phyloP scores from a whole-genome alignment of 352 stramenopile genomes.

The Plasmopara halstedii region DNA sequence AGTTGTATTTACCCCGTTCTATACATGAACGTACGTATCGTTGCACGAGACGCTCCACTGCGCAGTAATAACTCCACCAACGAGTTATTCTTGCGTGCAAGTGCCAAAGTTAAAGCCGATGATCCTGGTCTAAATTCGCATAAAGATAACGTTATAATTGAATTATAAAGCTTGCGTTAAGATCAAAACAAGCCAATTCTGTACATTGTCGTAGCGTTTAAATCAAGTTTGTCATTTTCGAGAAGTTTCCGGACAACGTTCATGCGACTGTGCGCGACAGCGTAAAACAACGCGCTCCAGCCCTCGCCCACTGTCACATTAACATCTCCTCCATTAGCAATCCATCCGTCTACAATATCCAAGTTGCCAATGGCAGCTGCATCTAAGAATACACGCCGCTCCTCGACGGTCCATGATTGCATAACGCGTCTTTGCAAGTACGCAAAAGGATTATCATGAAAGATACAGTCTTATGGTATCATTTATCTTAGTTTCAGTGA shows the following conservation, averaged over 20 bases:
- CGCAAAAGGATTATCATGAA: no score
- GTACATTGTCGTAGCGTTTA: slow-evolving; percentile 60
- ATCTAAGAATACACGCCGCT: slow-evolving; percentile 31
- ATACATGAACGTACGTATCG: slow-evolving; percentile 15
- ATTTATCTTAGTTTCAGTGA: no score
- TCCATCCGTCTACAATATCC: slow-evolving; percentile 29
- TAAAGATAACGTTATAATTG: not conserved
- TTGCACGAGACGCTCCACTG: slow-evolving; percentile 46
- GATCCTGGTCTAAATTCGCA: slow-evolving; percentile 29
- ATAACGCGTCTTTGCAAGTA: no score
- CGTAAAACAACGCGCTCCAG: slow-evolving; percentile 68
- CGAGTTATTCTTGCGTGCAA: slow-evolving; percentile 37
- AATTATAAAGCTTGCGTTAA: no score
- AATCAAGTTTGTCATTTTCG: slow-evolving; percentile 22
- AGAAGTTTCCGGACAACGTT: slow-evolving; percentile 36
- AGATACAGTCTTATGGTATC: no score
- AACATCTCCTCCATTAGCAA: slow-evolving; percentile 28
- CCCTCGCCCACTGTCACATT: slow-evolving; percentile 51
- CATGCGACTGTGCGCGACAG: slow-evolving; percentile 43
- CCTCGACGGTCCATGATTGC: no score
- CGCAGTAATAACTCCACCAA: slow-evolving; percentile 36
- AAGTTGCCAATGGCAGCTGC: slow-evolving; percentile 39
- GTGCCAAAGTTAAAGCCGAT: slow-evolving; percentile 48
- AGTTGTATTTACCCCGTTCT: not conserved
- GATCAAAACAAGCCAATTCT: not conserved